Evolutionary conservation across 208 protist genomes (phyloP), one percentile per base, ranked within the genome.

Genomic region (Spongospora subterranea): DNA sequence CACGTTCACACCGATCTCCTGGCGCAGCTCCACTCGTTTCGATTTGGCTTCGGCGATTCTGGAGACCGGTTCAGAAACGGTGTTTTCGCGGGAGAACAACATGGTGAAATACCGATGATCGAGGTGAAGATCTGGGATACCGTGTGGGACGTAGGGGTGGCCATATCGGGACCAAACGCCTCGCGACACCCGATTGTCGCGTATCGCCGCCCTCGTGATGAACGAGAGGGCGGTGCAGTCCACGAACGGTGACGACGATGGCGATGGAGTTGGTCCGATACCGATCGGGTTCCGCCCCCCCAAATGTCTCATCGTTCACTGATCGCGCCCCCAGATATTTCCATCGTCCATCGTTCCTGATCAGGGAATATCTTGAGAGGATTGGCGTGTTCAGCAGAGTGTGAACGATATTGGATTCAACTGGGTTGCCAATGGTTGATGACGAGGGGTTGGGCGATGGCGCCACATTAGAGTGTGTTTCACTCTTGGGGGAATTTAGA

Each of bases 131-230:
- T 82, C 71, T 35, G 71, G 71, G 35, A 45, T 35, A n/a, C 71
- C 71, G n/a, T 82, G 71, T 82, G 71, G 71, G 6, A 82, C n/a
- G 71, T 82, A 82, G 13, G 71, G 71, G 17, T 82, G 71, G 71
- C 71, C 71, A 43, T 45, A 82, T 82, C 71, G 6, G 6, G 71
- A 82, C 71, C 71, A 82, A n/a, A 82, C n/a, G 71, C 71, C 71
- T 20, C 71, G n/a, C 6, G 17, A 82, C 35, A 40, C 17, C 13
- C 71, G 71, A 43, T 82, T 82, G n/a, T 43, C 71, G 13, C 71
- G 71, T 20, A 82, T 35, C 40, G 71, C 71, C 17, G 35, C 13
- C 17, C 40, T 6, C 71, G 71, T 82, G 71, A 82, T 82, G 17
- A 82, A 82, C 17, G 71, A 6, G 6, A 82, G 17, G 35, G 71